Evolutionary conservation across 2,329 filamentous ascomycete species (phyloP), one percentile per base, ranked within the genome.

Genomic region (Ampelomyces quisqualis): DNA sequence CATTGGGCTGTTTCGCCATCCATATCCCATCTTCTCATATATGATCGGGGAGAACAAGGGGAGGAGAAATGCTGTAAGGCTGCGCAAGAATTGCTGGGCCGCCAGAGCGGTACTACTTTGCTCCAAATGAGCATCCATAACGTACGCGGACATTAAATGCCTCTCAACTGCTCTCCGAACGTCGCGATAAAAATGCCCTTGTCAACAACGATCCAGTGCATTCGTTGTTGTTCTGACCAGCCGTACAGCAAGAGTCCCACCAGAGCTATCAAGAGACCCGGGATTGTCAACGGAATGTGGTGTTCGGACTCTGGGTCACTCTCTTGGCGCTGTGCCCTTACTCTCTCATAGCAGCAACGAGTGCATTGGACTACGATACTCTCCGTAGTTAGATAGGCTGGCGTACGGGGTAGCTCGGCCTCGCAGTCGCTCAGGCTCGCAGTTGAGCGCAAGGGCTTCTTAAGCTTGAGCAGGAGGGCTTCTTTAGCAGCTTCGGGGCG

Each of bases 101-200:
- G 58, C 53, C 40, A 43, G 26, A 1, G 54, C 57, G 17, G 43
- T 53, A 20, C 55, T 57, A 0, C 48, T 55, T 42, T 74, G 65
- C 0, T 73, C 70, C 2, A 38, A 30, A 53, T 76, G 84, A 2
- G 75, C 72, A 38, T 86, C 82, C 34, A 85, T 77, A 2, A 85
- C 70, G 49, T 87, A 87, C 8, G 78, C 78, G 32, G 76, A 73
- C 3, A 76, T 58, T 0, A 72, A 70, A 80, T 52, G 3, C 42
- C 51, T 1, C 23, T 31, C 3, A 57, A 32, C 39, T 58, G 69
- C 13, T 39, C 40, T 44, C 63, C 69, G 3, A 67, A 45, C 1
- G 71, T 73, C 2, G 76, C 67, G 0, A 79, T 43, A 5, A 62
- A 57, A 0, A 73, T 75, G 2, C 76, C 78, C 2, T 79, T 46